Evolutionary conservation across 2,329 filamentous ascomycete genomes (phyloP), one percentile per base, ranked within the genome.

Genomic region (Rhytidhysteron rufulum): DNA sequence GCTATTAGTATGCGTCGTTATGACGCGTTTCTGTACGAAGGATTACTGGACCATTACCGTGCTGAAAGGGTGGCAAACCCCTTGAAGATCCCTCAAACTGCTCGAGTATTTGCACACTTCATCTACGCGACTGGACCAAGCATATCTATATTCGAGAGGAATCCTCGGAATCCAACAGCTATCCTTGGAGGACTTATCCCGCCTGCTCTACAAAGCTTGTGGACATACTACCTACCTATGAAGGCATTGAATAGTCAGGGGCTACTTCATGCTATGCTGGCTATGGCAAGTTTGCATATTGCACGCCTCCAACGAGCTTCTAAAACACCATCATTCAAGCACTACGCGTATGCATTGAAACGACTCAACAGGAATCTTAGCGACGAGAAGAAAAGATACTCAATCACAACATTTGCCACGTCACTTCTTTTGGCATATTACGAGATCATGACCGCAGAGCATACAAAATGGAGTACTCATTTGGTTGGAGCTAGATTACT

Each of bases 381-480:
- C 34, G 78, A 86, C 29, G 48, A 91, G 73, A 75, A 73, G 33
- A 81, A 82, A 53, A 80, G 89, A 39, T 81, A 83, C 7, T 82
- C 88, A 41, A 79, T 88, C 7, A 82, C 87, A 1, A 96, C 89
- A 0, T 71, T 97, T n/a, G 91, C 90, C 6, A 89, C 90, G 2
- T 89, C 88, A 0, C 72, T 96, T 25, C 71, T 97, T 6, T 75
- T 98, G 6, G 88, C 83, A 0, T 97, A 89, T 62, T 97, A 95
- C 56, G 93, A 97, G 62, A 87, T 96, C 15, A 93, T 91, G 83
- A 86, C 85, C 25, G 91, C 89, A 17, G 91, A 98, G 51, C 91
- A 97, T 55, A 82, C 85, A 40, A 95, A 95, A 62, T 98, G 93
- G 93, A 93, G 87, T 56, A 91, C 86, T 46, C 93, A 97, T 66